These are phyloP conservation scores for Mrakia hoshinonis DNA, from an alignment of 768 basidiomycete species.

Conservation along the genomic window DNA sequence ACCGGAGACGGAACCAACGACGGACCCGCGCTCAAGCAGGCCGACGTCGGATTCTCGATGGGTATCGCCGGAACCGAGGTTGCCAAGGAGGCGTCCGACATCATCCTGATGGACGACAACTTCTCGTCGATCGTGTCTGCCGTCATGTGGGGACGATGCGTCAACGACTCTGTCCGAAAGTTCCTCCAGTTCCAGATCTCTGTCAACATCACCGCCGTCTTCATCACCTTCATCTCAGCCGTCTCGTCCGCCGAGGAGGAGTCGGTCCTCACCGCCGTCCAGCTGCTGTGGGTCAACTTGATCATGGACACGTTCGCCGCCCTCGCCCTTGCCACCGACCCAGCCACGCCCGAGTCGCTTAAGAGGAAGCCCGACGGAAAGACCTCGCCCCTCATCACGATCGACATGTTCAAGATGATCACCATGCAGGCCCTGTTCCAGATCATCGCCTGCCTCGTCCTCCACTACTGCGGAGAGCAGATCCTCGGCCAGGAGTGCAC, in stretches of 20 bases:
- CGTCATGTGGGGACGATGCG: conserved; percentile 98
- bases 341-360: conserved; percentile 63
- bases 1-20: conserved; percentile 97
- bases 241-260: conserved; percentile 65
- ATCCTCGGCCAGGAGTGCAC: conserved; percentile 56
- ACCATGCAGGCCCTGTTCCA: conserved; percentile 81
- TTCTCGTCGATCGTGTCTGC: conserved; percentile 93
- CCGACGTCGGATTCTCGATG: conserved; percentile 93
- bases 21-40: conserved; percentile 88
- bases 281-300: conserved; percentile 89
- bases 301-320: conserved; percentile 70
- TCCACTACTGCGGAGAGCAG: conserved; percentile 70
- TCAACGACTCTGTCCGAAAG: conserved; percentile 95
- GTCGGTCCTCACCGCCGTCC: conserved; percentile 89
- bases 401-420: conserved; percentile 97
- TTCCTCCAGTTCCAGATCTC: conserved; percentile 58
- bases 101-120: conserved; percentile 57
- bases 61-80: conserved; percentile 95
- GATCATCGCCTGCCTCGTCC: conserved; percentile 67
- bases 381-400: conserved; percentile 76
- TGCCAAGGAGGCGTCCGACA: conserved; percentile 97
- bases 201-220: conserved; percentile 88
- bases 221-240: conserved; percentile 73
- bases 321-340: conserved; percentile 92
- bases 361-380: conserved; percentile 86